Base-by-base conservation (phyloP, 2,329 filamentous ascomycete species). In the Setomelanomma holmii region DNA sequence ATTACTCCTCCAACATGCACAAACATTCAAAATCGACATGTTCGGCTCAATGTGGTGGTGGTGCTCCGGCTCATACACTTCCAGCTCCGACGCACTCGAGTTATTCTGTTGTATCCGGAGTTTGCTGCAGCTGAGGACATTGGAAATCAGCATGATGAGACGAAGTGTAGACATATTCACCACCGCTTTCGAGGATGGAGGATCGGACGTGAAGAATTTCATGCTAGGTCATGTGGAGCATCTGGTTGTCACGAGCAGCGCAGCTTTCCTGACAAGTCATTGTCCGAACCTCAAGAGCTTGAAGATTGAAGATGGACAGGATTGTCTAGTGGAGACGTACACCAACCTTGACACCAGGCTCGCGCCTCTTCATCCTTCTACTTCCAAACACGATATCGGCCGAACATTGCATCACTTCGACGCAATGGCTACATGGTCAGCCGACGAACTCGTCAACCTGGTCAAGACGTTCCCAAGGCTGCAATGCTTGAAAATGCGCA, bases 101-200 rank as follows among this genome's bases (percentile, higher is more conserved):
- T 34, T 63, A 0, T 61, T 63, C 33, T n/a, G 34, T 4, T 51
- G 45, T n/a, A 30, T 57, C 16, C 49, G 35, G 20, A 20, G 11
- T n/a, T 48, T 64, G 22, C 20, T 23, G 30, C 20, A 24, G 1
- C 16, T 64, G 7, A 53, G 33, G n/a, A 53, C 20, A 3, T 19
- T 64, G 11, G 54, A 62, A 10, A 42, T 64, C 8, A 55, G 45
- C 10, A 64, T 64, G 61, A 56, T 64, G 58, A 53, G 49, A n/a
- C 48, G 55, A 3, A 62, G 56, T 21, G n/a, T 62, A 7, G 59
- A 64, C 7, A 35, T 64, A 1, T 64, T 64, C 11, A 24, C 23
- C 3, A 38, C 48, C 27, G 56, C 58, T 1, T 58, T 63, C 16
- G 42, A 39, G 17, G 34, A 45, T 1, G 14, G 22, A 5, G 20